These are phyloP conservation scores for Globisporangium cystogenes DNA, from an alignment of 352 stramenopile genomes.

Conservation along the genomic window DNA sequence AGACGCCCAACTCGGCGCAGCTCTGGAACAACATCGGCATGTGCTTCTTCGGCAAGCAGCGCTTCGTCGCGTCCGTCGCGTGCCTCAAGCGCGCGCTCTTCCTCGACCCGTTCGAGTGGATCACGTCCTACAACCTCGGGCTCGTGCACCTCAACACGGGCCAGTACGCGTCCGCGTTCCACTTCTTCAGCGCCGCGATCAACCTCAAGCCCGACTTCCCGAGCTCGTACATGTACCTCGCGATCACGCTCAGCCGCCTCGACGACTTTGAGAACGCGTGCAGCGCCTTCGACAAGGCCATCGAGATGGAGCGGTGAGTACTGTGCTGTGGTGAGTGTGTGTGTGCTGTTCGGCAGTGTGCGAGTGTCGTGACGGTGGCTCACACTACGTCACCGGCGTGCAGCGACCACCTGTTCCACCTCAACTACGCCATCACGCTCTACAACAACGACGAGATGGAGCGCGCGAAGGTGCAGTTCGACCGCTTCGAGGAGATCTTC, in stretches of 20 bases:
- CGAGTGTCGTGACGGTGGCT: background rate
- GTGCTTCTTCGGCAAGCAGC: slow-evolving; percentile 94
- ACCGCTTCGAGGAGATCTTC: slow-evolving; percentile 81
- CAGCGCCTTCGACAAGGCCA: slow-evolving; percentile 89
- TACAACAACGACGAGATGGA: slow-evolving; percentile 90
- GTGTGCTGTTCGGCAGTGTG: slow-evolving; percentile 5
- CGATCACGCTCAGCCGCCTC: slow-evolving; percentile 82
- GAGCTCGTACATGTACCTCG: slow-evolving; percentile 92
- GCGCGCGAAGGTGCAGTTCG: slow-evolving; percentile 76
- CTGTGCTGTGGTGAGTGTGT: slow-evolving; percentile 1
- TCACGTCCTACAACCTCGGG: slow-evolving; percentile 92
- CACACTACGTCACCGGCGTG: too few species aligned
- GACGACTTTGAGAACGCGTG: slow-evolving; percentile 92
- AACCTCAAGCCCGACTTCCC: slow-evolving; percentile 87
- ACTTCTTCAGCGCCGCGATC: slow-evolving; percentile 90
- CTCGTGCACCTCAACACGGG: slow-evolving; percentile 91
- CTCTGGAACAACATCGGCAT: slow-evolving; percentile 96
- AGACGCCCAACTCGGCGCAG: slow-evolving; percentile 90
- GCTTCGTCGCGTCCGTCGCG: slow-evolving; percentile 78
- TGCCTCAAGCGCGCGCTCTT: slow-evolving; percentile 92
- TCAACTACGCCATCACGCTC: slow-evolving; percentile 88
- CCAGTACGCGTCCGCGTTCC: slow-evolving; percentile 92
- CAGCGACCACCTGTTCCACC: slow-evolving; percentile 82
- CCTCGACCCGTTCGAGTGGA: slow-evolving; percentile 94
- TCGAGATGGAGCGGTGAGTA: slow-evolving; percentile 79